A percentile compares a stretch with the other conserved stretches of the same genome.
Evolutionary conservation across 108 stramenopile species (phyloP).

Genomic region (Skeletonema menzelii): DNA sequence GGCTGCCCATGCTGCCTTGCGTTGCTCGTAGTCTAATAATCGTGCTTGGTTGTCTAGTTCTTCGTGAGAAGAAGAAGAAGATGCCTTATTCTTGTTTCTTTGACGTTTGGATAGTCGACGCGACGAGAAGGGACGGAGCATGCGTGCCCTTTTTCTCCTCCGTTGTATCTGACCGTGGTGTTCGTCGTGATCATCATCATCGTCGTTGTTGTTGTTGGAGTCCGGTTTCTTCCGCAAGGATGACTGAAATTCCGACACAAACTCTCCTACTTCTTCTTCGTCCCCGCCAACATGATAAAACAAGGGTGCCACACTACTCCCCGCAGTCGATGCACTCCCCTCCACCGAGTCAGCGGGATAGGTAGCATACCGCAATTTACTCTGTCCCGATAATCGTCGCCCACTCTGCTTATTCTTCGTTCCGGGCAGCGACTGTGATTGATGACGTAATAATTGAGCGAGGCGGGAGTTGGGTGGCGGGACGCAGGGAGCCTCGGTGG

Average conservation of each 20-base stretch:
- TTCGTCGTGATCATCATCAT: background rate
- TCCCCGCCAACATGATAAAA: background rate
- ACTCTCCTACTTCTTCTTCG: background rate
- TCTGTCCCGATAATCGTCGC: background rate
- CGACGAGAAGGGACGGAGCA: background rate
- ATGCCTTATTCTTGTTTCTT: background rate
- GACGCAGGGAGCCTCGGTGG: background rate
- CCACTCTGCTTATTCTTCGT: conserved; percentile 4
- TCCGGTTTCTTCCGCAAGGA: background rate
- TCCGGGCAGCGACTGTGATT: background rate
- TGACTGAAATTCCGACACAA: background rate
- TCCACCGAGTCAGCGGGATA: background rate
- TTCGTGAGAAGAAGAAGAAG: background rate
- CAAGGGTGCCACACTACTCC: conserved; percentile 1
- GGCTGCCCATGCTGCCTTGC: conserved; percentile 75
- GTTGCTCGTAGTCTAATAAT: conserved; percentile 57
- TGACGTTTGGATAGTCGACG: background rate
- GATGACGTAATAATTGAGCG: background rate
- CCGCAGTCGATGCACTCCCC: no score
- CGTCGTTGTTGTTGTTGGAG: background rate
- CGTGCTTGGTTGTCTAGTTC: background rate
- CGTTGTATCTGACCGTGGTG: background rate
- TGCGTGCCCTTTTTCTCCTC: background rate
- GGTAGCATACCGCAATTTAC: background rate
- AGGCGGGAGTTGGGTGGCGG: conserved; percentile 8